These are phyloP conservation scores for Metschnikowia aberdeeniae DNA, from an alignment of 805 yeast genomes.

Conservation along the genomic window DNA sequence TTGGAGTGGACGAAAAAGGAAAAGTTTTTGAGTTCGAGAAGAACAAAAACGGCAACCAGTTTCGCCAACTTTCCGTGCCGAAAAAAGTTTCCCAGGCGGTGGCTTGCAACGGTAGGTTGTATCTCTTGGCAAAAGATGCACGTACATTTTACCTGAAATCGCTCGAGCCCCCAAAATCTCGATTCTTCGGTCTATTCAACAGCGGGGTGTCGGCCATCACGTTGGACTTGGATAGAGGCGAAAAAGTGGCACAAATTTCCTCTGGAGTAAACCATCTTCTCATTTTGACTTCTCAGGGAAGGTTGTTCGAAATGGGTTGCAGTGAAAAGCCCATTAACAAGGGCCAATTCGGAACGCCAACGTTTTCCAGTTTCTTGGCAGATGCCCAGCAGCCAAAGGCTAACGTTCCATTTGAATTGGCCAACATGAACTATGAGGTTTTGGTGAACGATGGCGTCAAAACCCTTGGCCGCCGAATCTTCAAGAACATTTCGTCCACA, in stretches of 20 bases:
- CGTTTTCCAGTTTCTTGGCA: conserved; percentile 59
- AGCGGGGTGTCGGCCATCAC: conserved; percentile 3
- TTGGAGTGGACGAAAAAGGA: conserved; percentile 67
- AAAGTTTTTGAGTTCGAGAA: conserved; percentile 71
- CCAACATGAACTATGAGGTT: conserved; percentile 51
- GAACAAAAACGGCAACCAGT: conserved; percentile 22
- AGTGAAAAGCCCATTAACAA: conserved; percentile 25
- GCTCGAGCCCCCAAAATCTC: neutral
- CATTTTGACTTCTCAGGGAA: conserved; percentile 55
- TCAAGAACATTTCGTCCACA: conserved; percentile 68
- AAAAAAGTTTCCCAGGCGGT: conserved; percentile 26
- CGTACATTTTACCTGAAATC: conserved; percentile 33
- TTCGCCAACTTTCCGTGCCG: conserved; percentile 23
- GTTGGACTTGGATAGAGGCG: conserved; percentile 19
- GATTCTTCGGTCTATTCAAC: conserved; percentile 7
- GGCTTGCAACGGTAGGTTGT: conserved; percentile 50
- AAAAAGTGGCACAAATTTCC: conserved; percentile 44
- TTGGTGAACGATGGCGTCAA: conserved; percentile 20
- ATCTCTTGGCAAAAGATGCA: conserved; percentile 39
- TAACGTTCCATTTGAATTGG: conserved; percentile 44
- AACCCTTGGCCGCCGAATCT: conserved; percentile 37
- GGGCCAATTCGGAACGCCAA: conserved; percentile 87
- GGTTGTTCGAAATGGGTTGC: conserved; percentile 61
- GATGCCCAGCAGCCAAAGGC: conserved; percentile 38
- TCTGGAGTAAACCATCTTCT: conserved; percentile 69